phyloP scores from a whole-genome alignment of 1,284 basidiomycete species.

The Cryptococcus sp. region DNA sequence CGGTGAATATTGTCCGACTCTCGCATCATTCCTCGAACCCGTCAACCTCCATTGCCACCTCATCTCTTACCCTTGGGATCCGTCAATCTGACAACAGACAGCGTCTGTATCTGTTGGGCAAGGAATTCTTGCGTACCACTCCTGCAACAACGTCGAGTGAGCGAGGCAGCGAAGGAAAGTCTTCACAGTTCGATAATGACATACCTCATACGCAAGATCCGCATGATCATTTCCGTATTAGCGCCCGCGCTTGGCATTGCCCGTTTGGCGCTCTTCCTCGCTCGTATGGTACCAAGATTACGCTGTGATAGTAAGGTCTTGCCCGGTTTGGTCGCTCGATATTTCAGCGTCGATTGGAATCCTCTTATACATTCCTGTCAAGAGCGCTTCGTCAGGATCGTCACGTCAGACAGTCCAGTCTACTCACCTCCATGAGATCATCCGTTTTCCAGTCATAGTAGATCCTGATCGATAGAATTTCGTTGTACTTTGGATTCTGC shows the following conservation, averaged over 20 bases:
- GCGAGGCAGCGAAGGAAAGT: not conserved
- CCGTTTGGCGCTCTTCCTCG: constrained; percentile 89
- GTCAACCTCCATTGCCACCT: constrained; percentile 9
- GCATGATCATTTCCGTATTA: constrained; percentile 83
- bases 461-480: constrained; percentile 81
- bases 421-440: constrained; percentile 73
- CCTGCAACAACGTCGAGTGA: constrained; percentile 7
- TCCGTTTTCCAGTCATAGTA: constrained; percentile 96
- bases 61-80: constrained; percentile 30
- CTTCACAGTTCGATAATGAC: constrained; percentile 30
- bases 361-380: constrained; percentile 81
- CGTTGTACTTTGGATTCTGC: constrained; percentile 96
- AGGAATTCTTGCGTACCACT: constrained; percentile 81
- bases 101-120: constrained; percentile 67
- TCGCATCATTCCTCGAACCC: not conserved
- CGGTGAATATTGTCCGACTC: not conserved
- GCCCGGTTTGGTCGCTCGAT: constrained; percentile 74
- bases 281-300: constrained; percentile 93
- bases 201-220: constrained; percentile 89
- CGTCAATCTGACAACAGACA: constrained; percentile 43
- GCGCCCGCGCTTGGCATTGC: constrained; percentile 66
- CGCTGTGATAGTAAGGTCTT: constrained; percentile 83
- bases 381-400: constrained; percentile 7
- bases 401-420: constrained; percentile 68
- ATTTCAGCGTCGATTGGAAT: constrained; percentile 69